Evolutionary conservation across 352 stramenopile species (phyloP).

Genomic region (Pelagophyceae sp.): DNA sequence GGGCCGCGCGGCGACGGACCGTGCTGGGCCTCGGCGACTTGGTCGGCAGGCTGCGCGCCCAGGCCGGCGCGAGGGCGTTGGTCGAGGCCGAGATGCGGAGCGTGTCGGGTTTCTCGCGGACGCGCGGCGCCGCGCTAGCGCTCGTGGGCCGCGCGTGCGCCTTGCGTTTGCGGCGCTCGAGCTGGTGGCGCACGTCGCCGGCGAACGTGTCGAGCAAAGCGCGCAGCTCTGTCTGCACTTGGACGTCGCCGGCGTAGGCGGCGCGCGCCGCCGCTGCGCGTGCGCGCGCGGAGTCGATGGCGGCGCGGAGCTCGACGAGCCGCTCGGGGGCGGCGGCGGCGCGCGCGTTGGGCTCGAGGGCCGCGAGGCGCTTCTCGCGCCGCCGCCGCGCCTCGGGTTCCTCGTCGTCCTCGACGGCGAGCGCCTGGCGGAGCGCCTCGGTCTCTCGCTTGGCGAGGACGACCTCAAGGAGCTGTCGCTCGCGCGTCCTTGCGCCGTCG

Average conservation of each 20-base stretch:
- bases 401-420: too few species aligned
- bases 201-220: background rate
- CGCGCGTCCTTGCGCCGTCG: too few species aligned
- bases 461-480: background rate
- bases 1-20: too few species aligned
- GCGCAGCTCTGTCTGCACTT: background rate
- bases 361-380: background rate
- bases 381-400: too few species aligned
- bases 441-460: background rate
- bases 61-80: background rate
- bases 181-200: background rate
- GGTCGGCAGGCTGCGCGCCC: background rate
- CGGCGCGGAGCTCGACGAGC: background rate
- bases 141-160: background rate
- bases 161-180: background rate
- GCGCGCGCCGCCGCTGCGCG: too few species aligned
- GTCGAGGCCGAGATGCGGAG: too few species aligned
- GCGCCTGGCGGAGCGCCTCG: background rate
- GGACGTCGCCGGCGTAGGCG: background rate
- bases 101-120: too few species aligned
- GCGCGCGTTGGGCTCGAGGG: background rate
- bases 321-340: too few species aligned
- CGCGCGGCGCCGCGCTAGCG: too few species aligned
- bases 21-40: background rate
- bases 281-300: background rate